A percentile compares a stretch with the other conserved stretches of the same genome.
Evolutionary conservation across 2,329 filamentous ascomycete species (phyloP).

Genomic region (Colletotrichum sojae): DNA sequence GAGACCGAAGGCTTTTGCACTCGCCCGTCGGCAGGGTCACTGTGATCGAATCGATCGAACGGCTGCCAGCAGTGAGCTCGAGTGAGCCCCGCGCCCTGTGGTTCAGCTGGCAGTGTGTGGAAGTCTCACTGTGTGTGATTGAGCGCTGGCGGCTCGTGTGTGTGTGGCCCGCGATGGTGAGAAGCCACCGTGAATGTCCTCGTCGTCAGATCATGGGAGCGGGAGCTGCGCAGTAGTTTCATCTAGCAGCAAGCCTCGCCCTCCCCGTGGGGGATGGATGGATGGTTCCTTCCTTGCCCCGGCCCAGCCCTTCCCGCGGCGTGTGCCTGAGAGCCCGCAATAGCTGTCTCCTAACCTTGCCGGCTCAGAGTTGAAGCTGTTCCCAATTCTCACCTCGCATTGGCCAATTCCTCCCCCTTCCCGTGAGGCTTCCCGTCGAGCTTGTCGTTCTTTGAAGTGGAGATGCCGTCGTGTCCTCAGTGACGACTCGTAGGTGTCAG

Average conservation of each 20-base stretch:
- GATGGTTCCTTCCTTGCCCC: conserved; percentile 25
- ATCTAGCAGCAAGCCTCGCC: not conserved
- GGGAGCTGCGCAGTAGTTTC: too few relatives aligned
- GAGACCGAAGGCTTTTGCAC: conserved; percentile 14
- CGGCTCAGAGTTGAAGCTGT: conserved; percentile 11
- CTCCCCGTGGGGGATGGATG: conserved; percentile 19
- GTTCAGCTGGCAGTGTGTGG: too few relatives aligned
- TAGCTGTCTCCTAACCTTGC: conserved; percentile 7
- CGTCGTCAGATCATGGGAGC: too few relatives aligned
- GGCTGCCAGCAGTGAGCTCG: too few relatives aligned
- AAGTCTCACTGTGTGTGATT: too few relatives aligned
- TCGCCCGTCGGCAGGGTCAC: too few relatives aligned
- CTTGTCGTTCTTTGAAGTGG: conserved; percentile 19
- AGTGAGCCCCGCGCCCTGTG: too few relatives aligned
- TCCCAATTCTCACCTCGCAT: conserved; percentile 37
- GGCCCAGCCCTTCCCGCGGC: conserved; percentile 18
- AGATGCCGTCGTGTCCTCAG: conserved; percentile 9
- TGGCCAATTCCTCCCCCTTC: conserved; percentile 33
- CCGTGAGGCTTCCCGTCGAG: not conserved
- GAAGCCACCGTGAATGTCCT: too few relatives aligned
- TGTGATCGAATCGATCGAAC: too few relatives aligned
- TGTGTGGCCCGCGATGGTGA: too few relatives aligned
- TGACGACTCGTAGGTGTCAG: too few relatives aligned
- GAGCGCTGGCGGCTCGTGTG: too few relatives aligned
- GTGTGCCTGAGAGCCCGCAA: conserved; percentile 12